Evolutionary conservation across 1,284 basidiomycete species (phyloP).

Genomic region (Mycosarcoma mackinlayi): DNA sequence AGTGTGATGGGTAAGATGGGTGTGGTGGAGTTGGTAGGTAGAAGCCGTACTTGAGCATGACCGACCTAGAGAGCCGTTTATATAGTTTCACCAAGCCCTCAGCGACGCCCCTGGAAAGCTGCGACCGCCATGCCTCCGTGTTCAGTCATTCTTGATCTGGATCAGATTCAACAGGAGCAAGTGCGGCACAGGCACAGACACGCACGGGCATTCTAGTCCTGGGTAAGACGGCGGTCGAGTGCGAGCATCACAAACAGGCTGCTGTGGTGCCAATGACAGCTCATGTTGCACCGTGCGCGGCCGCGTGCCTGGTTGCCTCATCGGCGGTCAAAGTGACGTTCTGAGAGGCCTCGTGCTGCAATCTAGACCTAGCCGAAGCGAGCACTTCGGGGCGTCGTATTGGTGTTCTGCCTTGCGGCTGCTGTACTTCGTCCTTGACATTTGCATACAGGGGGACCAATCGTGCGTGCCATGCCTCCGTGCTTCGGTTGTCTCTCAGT

Average conservation of each 20-base stretch:
- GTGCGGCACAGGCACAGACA: too few species aligned
- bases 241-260: not conserved
- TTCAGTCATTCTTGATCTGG: too few species aligned
- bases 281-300: constrained; percentile 10
- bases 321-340: constrained; percentile 7
- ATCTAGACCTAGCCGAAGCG: constrained; percentile 1
- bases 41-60: too few species aligned
- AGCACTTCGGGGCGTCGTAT: not conserved
- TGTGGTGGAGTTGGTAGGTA: not conserved
- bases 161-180: too few species aligned
- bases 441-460: too few species aligned
- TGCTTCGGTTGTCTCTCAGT: too few species aligned
- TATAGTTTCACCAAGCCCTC: not conserved
- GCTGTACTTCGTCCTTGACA: too few species aligned
- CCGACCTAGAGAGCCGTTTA: not conserved
- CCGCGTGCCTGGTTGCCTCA: constrained; percentile 3
- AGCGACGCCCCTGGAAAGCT: not conserved
- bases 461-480: too few species aligned
- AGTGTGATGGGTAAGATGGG: not conserved
- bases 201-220: not conserved
- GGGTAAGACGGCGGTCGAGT: too few species aligned
- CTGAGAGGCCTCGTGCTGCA: not conserved
- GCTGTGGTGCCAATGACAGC: not conserved
- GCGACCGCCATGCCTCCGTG: too few species aligned
- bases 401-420: not conserved